Conservation (phyloP, 2,329 filamentous ascomycete species). For the Chaetomium strumarium region DNA sequence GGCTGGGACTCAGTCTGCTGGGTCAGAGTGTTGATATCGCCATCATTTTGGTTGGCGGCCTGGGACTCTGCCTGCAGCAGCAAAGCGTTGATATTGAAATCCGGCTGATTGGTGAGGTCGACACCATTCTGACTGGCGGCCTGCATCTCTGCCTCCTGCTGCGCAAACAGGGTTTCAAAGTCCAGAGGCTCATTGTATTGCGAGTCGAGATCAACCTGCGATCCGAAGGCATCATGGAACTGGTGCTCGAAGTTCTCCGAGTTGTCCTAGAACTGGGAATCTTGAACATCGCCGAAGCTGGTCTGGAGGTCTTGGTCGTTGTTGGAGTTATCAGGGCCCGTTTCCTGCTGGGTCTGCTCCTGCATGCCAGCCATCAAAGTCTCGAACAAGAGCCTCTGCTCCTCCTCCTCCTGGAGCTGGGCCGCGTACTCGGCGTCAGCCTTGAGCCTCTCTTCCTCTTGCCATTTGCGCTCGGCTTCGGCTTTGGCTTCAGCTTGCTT, state of each 20-base stretch:
- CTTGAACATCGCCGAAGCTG: slow-evolving; percentile 3
- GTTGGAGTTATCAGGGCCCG: background rate
- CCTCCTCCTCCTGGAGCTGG: background rate
- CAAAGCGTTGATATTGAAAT: background rate
- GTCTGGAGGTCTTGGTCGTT: background rate
- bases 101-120: background rate
- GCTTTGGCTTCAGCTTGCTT: background rate
- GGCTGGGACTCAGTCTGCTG: no score
- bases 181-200: background rate
- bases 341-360: background rate
- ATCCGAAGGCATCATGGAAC: background rate
- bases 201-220: background rate
- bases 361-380: background rate
- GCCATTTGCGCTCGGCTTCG: background rate
- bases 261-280: slow-evolving; percentile 12
- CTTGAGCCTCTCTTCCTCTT: background rate
- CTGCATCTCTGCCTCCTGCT: background rate
- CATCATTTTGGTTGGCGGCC: no score
- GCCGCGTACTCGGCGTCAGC: background rate
- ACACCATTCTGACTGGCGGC: background rate
- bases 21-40: no score
- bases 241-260: slow-evolving; percentile 10
- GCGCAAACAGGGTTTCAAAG: slow-evolving; percentile 3
- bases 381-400: background rate
- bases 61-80: no score